Percentiles rank a stretch among this genome's conserved stretches.
phyloP scores from a whole-genome alignment of 2,329 filamentous ascomycete species.

The Trichoderma harzianum region DNA sequence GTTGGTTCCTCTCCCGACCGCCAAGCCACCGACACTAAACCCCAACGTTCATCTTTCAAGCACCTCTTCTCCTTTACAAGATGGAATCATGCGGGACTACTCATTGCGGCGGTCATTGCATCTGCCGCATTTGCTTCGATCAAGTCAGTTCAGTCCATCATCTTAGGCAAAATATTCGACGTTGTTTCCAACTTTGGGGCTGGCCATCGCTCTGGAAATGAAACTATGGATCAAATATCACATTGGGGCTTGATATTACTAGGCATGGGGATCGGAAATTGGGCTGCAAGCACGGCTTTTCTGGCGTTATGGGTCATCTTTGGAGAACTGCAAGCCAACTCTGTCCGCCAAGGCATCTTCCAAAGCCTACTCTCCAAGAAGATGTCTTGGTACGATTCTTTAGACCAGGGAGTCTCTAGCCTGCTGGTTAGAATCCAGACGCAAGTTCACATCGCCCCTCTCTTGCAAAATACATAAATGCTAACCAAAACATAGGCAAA shows the following conservation, averaged over 20 bases:
- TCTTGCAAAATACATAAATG: too few relatives aligned
- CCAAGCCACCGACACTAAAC: neutral
- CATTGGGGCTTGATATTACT: constrained; percentile 61
- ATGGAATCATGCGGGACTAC: constrained; percentile 52
- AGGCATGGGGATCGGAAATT: constrained; percentile 60
- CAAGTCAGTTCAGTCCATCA: constrained; percentile 62
- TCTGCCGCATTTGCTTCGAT: constrained; percentile 59
- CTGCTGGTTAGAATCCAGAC: constrained; percentile 70
- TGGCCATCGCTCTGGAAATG: constrained; percentile 45
- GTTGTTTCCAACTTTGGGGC: constrained; percentile 64
- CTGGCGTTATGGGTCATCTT: constrained; percentile 72
- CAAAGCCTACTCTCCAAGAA: constrained; percentile 65
- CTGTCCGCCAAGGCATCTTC: constrained; percentile 64
- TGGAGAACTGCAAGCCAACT: constrained; percentile 74
- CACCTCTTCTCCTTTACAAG: constrained; percentile 71
- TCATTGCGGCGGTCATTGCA: constrained; percentile 53
- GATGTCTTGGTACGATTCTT: constrained; percentile 77
- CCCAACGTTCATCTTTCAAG: constrained; percentile 31
- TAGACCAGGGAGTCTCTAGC: constrained; percentile 67
- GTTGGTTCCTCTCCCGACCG: neutral
- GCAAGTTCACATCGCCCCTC: constrained; percentile 53
- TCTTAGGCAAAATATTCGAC: constrained; percentile 74
- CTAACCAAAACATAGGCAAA: constrained; percentile 56
- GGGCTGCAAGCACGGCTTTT: constrained; percentile 64
- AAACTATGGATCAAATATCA: constrained; percentile 55